Conservation (phyloP, 106 monocot genomes). For the Xerophyta viscosa region DNA sequence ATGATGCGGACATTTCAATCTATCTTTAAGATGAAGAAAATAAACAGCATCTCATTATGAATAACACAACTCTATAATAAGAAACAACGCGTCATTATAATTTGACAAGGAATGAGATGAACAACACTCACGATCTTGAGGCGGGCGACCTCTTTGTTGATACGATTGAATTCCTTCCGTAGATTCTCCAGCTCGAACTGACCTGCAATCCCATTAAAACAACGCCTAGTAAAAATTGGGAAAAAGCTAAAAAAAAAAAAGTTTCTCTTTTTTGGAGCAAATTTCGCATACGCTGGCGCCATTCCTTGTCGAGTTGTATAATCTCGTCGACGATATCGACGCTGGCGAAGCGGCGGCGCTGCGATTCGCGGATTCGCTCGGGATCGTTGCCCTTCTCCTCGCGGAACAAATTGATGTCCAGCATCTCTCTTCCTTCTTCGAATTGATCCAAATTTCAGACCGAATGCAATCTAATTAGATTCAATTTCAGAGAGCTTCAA, state of each 20-base stretch:
- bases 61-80: too few species aligned
- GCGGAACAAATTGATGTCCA: not conserved
- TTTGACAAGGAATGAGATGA: not conserved
- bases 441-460: not conserved
- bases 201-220: slow-evolving; percentile 18
- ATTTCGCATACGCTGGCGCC: slow-evolving; percentile 84
- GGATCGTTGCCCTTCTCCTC: slow-evolving; percentile 2
- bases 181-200: slow-evolving; percentile 84
- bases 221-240: not conserved
- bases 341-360: slow-evolving; percentile 74
- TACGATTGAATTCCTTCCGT: slow-evolving; percentile 78
- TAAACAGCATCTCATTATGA: too few species aligned
- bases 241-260: not conserved
- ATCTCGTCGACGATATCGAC: slow-evolving; percentile 86
- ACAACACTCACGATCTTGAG: slow-evolving; percentile 54
- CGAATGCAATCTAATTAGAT: not conserved
- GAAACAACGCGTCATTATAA: too few species aligned
- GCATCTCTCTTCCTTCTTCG: not conserved
- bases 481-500: too few species aligned
- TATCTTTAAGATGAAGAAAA: too few species aligned
- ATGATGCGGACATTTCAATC: too few species aligned
- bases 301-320: slow-evolving; percentile 86
- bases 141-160: slow-evolving; percentile 73
- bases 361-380: slow-evolving; percentile 57
- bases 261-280: too few species aligned